Evolutionary conservation across 805 yeast genomes (phyloP), one percentile per base, ranked within the genome.

Genomic region (Saturnispora sanitii): DNA sequence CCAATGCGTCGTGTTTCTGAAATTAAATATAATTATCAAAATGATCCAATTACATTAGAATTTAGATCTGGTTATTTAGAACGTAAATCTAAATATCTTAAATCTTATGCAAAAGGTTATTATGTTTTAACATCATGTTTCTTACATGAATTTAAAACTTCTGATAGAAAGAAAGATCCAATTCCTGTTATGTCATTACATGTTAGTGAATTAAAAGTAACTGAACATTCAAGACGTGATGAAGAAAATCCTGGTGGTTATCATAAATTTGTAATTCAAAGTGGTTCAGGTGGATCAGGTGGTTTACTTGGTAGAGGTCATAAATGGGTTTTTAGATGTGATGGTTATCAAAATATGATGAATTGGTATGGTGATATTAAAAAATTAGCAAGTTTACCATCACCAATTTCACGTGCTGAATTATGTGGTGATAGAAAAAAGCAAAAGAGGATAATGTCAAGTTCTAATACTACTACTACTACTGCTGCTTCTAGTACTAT

Each of bases 321-420:
- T 62, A 87, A 86, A 53, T 86, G 92, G 85, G 92, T 88, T n/a
- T 88, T 90, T 66, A 72, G 94, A 49, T 80, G 94, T n/a, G 92
- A 83, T 53, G 73, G 82, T 37, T 82, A 82, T 52, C 82, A 79
- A 32, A 60, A 71, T 25, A 84, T 87, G 90, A 75, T 80, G 57
- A 71, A 68, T 30, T 90, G 98, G 98, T 84, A 74, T 60, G 74
- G 74, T 49, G 94, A 83, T 54, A 68, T 90, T 49, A 77, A 79
- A 56, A 67, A 66, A 35, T 66, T 87, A 50, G 81, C 92, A 2
- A 61, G 70, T 13, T 66, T 82, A 44, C 66, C 79, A 17, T 72
- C 73, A n/a, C 77, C 85, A 2, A 62, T 69, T 21, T 69, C 79
- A 12, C 68, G 84, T 53, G 69, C 79, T 1, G 63, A 69, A 36